These are phyloP conservation scores for Kingdonia uniflora DNA, from an alignment of 164 flowering plant species.

Conservation along the genomic window DNA sequence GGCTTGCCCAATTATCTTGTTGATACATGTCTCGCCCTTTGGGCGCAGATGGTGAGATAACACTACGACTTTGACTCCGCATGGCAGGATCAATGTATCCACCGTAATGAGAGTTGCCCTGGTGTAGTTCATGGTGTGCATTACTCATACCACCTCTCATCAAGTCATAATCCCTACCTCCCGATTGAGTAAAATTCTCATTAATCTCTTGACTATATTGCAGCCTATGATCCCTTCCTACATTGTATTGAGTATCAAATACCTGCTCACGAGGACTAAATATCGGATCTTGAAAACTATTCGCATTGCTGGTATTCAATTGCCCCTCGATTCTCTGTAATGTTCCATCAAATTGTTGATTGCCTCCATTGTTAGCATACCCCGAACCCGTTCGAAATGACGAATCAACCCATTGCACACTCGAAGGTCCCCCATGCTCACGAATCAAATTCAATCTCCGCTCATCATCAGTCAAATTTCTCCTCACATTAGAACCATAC, in stretches of 20 bases:
- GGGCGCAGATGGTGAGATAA: too few species aligned
- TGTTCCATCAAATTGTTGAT: slow-evolving; percentile 5
- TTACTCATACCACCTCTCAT: too few species aligned
- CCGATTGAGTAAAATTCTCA: too few species aligned
- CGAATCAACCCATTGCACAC: slow-evolving; percentile 9
- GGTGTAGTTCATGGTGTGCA: too few species aligned
- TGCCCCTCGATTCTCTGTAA: slow-evolving; percentile 2
- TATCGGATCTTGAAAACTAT: neutral
- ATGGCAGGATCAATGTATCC: too few species aligned
- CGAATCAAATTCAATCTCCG: slow-evolving; percentile 64
- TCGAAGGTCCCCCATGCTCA: slow-evolving; percentile 46
- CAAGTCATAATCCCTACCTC: too few species aligned
- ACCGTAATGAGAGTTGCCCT: too few species aligned
- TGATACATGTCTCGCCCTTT: too few species aligned
- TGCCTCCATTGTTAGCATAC: neutral
- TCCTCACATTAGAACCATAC: slow-evolving; percentile 8
- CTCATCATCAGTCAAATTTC: slow-evolving; percentile 33
- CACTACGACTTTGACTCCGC: too few species aligned
- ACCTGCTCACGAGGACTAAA: neutral
- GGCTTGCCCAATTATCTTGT: too few species aligned
- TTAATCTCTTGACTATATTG: too few species aligned
- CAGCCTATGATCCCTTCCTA: too few species aligned
- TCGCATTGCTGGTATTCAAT: neutral
- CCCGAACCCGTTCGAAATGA: neutral
- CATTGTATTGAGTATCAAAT: neutral